Percentiles rank a stretch among this genome's conserved stretches.
Evolutionary conservation across 2,329 filamentous ascomycete genomes (phyloP).

Genomic region (Paecilomyces niveus): DNA sequence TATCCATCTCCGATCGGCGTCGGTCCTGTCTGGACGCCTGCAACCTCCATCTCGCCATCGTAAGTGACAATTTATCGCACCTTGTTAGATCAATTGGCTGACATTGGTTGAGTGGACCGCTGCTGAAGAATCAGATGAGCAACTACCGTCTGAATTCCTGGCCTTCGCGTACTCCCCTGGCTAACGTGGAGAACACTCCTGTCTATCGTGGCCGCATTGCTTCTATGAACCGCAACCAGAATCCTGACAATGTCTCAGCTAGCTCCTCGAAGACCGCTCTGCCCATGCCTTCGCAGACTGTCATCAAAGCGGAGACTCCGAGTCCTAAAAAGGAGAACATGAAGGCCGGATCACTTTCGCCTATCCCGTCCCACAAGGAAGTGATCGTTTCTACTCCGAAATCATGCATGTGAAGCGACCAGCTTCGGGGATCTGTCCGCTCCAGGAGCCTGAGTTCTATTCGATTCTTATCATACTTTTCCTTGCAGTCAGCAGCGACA

Average conservation of each 20-base stretch:
- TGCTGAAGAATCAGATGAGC: slow-evolving; percentile 30
- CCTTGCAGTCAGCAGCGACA: background rate
- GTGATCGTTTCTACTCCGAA: slow-evolving; percentile 28
- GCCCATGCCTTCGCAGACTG: slow-evolving; percentile 20
- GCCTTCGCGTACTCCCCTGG: slow-evolving; percentile 30
- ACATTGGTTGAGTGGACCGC: slow-evolving; percentile 23
- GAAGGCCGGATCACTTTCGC: slow-evolving; percentile 30
- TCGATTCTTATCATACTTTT: background rate
- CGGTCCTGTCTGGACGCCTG: slow-evolving; percentile 39
- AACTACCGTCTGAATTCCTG: slow-evolving; percentile 29
- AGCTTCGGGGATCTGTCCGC: too few relatives aligned
- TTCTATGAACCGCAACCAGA: slow-evolving; percentile 16
- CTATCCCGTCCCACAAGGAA: slow-evolving; percentile 32
- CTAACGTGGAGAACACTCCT: slow-evolving; percentile 34
- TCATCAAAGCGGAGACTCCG: slow-evolving; percentile 28
- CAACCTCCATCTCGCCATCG: slow-evolving; percentile 42
- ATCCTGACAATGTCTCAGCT: slow-evolving; percentile 23
- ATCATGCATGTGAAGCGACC: slow-evolving; percentile 17
- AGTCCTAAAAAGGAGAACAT: slow-evolving; percentile 35
- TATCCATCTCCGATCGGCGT: slow-evolving; percentile 36
- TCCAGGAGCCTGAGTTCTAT: background rate
- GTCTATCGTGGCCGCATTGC: slow-evolving; percentile 22
- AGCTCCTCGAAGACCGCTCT: slow-evolving; percentile 30
- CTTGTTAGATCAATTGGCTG: background rate
- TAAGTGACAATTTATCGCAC: slow-evolving; percentile 21